Evolutionary conservation across 1,284 basidiomycete species (phyloP), one percentile per base, ranked within the genome.

Genomic region (Caloboletus firmus): DNA sequence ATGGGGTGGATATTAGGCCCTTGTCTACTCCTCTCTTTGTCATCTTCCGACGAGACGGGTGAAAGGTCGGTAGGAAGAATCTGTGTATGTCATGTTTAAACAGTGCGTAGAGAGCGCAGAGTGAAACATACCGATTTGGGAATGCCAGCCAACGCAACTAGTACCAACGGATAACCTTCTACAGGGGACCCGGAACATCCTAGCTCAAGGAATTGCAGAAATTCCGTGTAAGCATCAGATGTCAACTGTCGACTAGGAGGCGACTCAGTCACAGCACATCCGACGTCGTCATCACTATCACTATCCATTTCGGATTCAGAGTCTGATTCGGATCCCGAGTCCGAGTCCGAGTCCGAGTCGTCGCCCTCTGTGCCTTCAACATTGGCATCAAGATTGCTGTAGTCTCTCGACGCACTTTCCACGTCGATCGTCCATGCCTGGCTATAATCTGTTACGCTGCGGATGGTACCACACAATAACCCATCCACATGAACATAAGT

Each of bases 111-210:
- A 12, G 22, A 26, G 32, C 22, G 3, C 15, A 50, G 24, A 47
- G 26, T 13, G 28, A 41, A 49, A 32, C 62, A 51, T 63, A 66
- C 65, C 51, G 57, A 51, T 35, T 47, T 34, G 7, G 92, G 90
- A 26, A 96, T 82, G 0, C 90, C 93, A 0, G 90, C 89, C 5
- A 96, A 66, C 24, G 94, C 78, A 36, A 95, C 74, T 10, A 95
- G 72, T 30, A 95, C 76, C 0, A 85, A 79, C 0, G 91, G 90
- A 65, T 94, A 95, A 4, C 87, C 88, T 59, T 87, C 79, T 4
- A 79, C 59, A 0, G 91, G 86, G n/a, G 85, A 84, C 0, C 87
- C 88, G 11, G 81, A 80, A 67, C 92, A 95, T 9, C 85, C 91
- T 1, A 83, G 71, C 58, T 84, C 76, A 17, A 95, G 76, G 73